Percentiles rank a stretch among this genome's conserved stretches.
phyloP scores from a whole-genome alignment of 2,329 filamentous ascomycete species.

The Pyrenophora seminiperda region DNA sequence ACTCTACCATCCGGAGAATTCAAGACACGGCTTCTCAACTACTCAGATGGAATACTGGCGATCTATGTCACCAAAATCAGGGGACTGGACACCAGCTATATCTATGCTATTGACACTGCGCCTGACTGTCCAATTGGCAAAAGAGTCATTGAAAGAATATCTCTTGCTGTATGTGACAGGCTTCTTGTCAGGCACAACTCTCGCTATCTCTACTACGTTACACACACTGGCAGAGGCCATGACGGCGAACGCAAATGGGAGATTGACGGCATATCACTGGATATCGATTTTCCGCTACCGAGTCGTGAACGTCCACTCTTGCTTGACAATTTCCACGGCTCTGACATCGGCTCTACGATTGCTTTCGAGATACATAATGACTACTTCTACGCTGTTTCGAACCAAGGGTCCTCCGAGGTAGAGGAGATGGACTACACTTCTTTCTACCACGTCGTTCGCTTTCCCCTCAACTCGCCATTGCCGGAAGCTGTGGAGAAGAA shows the following conservation, averaged over 20 bases:
- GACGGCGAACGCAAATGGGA: slow-evolving; percentile 67
- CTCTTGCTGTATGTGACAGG: slow-evolving; percentile 50
- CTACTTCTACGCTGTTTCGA: slow-evolving; percentile 73
- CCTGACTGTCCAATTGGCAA: slow-evolving; percentile 26
- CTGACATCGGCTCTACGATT: slow-evolving; percentile 69
- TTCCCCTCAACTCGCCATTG: slow-evolving; percentile 60
- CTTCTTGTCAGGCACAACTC: slow-evolving; percentile 71
- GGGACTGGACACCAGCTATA: slow-evolving; percentile 21
- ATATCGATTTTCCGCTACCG: slow-evolving; percentile 52
- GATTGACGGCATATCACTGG: slow-evolving; percentile 54
- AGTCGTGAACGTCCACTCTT: slow-evolving; percentile 52
- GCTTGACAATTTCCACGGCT: slow-evolving; percentile 64
- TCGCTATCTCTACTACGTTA: slow-evolving; percentile 68
- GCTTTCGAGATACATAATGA: slow-evolving; percentile 72
- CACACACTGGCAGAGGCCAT: slow-evolving; percentile 59
- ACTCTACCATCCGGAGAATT: slow-evolving; percentile 47
- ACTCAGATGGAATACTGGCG: slow-evolving; percentile 41
- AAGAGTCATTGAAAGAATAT: slow-evolving; percentile 44
- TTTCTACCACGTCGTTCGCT: slow-evolving; percentile 70
- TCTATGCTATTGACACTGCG: slow-evolving; percentile 37
- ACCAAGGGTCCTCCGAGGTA: slow-evolving; percentile 64
- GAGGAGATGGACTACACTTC: slow-evolving; percentile 70
- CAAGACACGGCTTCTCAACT: slow-evolving; percentile 38
- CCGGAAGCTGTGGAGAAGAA: slow-evolving; percentile 52
- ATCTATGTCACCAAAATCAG: slow-evolving; percentile 25